These are phyloP conservation scores for Penicillium subrubescens DNA, from an alignment of 495 filamentous ascomycete genomes.

Conservation along the genomic window DNA sequence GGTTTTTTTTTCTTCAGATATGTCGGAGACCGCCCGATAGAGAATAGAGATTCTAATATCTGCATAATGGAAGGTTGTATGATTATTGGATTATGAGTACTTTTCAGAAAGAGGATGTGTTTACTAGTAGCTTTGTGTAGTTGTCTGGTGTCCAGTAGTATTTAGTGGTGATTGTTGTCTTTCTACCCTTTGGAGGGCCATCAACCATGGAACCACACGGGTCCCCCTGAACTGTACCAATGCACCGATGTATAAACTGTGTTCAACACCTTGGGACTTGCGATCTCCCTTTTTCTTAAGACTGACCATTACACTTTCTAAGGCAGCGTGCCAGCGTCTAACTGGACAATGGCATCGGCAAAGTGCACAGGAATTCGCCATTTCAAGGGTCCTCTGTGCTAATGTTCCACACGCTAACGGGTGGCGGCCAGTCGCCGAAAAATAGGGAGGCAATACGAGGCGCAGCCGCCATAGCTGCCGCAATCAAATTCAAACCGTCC, in stretches of 20 bases:
- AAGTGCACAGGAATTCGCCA: not conserved
- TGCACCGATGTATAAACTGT: not conserved
- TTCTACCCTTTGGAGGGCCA: not conserved
- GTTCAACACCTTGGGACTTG: not conserved
- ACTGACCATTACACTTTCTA: not conserved
- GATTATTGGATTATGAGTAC: not conserved
- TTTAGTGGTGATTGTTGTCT: not conserved
- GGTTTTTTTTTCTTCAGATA: constrained; percentile 12
- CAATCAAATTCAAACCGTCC: not conserved
- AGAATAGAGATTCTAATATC: constrained; percentile 32
- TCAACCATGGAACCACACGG: constrained; percentile 6
- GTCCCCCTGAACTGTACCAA: not conserved
- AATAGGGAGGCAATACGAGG: constrained; percentile 23
- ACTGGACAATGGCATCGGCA: not conserved
- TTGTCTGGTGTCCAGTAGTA: not conserved
- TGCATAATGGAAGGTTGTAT: constrained; percentile 15
- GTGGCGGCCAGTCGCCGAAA: not conserved
- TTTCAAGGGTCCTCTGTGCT: not conserved
- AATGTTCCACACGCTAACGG: not conserved
- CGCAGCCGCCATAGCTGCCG: constrained; percentile 18
- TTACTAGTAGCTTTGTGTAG: not conserved
- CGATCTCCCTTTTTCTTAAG: not conserved
- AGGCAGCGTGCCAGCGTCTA: not conserved
- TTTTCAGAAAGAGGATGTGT: not conserved
- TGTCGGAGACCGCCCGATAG: constrained; percentile 21